A percentile compares a stretch with the other conserved stretches of the same genome.
phyloP scores from a whole-genome alignment of 108 stramenopile genomes.

The Stephanodiscus triporus region DNA sequence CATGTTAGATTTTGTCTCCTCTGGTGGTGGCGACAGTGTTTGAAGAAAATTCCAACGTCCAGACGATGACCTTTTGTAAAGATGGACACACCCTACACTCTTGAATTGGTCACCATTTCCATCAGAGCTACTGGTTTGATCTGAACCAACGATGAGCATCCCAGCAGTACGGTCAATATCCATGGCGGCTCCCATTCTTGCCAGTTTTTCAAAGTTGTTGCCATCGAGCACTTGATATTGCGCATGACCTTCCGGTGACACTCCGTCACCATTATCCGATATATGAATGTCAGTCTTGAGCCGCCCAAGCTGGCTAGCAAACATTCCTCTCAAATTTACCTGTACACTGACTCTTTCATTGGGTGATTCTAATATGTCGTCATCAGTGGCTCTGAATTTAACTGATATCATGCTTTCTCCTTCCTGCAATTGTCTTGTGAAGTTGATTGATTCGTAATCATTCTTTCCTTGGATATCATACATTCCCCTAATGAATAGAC shows the following conservation, averaged over 20 bases:
- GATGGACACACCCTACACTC: conserved; percentile 57
- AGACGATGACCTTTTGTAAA: conserved; percentile 43
- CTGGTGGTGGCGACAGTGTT: conserved; percentile 24
- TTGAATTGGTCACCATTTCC: conserved; percentile 10
- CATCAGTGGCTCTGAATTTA: conserved; percentile 51
- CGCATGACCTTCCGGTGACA: background rate
- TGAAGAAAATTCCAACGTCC: conserved; percentile 38
- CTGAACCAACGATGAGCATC: conserved; percentile 53
- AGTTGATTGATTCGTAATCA: conserved; percentile 62
- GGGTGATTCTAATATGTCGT: conserved; percentile 66
- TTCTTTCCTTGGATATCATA: conserved; percentile 67
- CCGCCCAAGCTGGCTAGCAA: conserved; percentile 65
- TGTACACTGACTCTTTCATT: conserved; percentile 64
- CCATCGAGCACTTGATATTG: conserved; percentile 43
- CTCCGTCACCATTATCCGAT: conserved; percentile 63
- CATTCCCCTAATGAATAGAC: conserved; percentile 58
- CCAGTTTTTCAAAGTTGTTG: conserved; percentile 25
- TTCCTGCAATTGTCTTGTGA: conserved; percentile 22
- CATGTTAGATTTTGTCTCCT: conserved; percentile 13
- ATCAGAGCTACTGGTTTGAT: conserved; percentile 35
- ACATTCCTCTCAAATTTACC: conserved; percentile 69
- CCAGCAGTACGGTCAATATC: conserved; percentile 45
- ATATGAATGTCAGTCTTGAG: conserved; percentile 56
- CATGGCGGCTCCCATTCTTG: conserved; percentile 53
- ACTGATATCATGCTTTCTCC: conserved; percentile 35